phyloP scores from a whole-genome alignment of 495 filamentous ascomycete species.

The Lasiosphaeria hispida region DNA sequence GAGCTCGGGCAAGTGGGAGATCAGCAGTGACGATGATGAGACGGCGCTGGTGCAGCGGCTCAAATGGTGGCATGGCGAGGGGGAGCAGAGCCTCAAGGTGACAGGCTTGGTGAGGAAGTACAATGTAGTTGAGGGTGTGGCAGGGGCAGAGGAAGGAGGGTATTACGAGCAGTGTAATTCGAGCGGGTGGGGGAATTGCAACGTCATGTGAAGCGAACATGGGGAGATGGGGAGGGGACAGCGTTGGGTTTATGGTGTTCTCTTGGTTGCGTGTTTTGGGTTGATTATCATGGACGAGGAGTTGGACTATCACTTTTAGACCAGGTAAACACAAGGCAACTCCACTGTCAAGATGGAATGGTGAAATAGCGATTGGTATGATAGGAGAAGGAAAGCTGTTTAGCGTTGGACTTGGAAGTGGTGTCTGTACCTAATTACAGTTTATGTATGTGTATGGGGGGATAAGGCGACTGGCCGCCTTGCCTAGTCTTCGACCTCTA shows the following conservation, averaged over 20 bases:
- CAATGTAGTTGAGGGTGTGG: constrained; percentile 30
- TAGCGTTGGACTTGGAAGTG: too few species aligned
- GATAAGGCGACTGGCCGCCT: too few species aligned
- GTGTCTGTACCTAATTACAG: too few species aligned
- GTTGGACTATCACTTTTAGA: too few species aligned
- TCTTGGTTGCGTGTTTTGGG: background rate
- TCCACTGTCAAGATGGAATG: too few species aligned
- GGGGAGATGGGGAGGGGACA: background rate
- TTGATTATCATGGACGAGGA: too few species aligned
- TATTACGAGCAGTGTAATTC: constrained; percentile 49
- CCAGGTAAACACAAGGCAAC: too few species aligned
- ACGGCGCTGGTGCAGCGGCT: constrained; percentile 68
- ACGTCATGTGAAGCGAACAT: constrained; percentile 35
- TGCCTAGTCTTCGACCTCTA: too few species aligned
- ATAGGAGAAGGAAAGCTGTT: too few species aligned
- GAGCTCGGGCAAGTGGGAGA: constrained; percentile 85
- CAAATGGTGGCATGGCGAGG: constrained; percentile 87
- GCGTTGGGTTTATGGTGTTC: background rate
- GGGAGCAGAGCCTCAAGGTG: constrained; percentile 76
- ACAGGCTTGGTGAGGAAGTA: constrained; percentile 62
- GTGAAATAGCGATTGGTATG: too few species aligned
- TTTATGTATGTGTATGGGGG: too few species aligned
- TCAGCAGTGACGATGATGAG: constrained; percentile 67
- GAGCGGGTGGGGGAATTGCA: constrained; percentile 38
- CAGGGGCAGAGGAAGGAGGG: constrained; percentile 39